A percentile compares a stretch with the other conserved stretches of the same genome.
These are phyloP conservation scores for Scytalidium sp. DNA, from an alignment of 2,329 filamentous ascomycete species.

Conservation along the genomic window DNA sequence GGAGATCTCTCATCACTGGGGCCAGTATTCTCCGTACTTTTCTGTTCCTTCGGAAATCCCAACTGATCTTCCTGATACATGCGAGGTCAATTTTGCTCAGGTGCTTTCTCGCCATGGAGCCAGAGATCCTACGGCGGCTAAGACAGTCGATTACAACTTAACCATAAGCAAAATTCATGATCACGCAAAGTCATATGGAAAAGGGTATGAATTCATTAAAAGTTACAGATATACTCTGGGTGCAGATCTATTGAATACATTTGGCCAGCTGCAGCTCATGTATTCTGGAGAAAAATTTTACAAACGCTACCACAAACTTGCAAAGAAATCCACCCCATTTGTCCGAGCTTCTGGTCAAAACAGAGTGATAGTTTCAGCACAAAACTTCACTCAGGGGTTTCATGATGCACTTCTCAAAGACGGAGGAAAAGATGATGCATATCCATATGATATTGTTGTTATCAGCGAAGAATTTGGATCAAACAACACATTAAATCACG, in stretches of 20 bases:
- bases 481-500: slow-evolving; percentile 83
- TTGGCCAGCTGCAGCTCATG: slow-evolving; percentile 68
- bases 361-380: slow-evolving; percentile 71
- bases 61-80: slow-evolving; percentile 58
- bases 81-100: slow-evolving; percentile 75
- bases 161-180: slow-evolving; percentile 65
- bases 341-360: slow-evolving; percentile 67
- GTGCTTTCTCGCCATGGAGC: slow-evolving; percentile 83
- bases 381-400: slow-evolving; percentile 74
- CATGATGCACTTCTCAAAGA: slow-evolving; percentile 45
- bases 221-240: slow-evolving; percentile 71
- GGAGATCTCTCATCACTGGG: slow-evolving; percentile 53
- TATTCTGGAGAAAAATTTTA: slow-evolving; percentile 77
- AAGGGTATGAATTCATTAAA: slow-evolving; percentile 66
- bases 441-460: slow-evolving; percentile 56
- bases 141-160: slow-evolving; percentile 60
- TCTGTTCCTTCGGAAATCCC: slow-evolving; percentile 66
- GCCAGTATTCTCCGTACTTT: slow-evolving; percentile 86
- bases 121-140: slow-evolving; percentile 71
- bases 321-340: slow-evolving; percentile 59
- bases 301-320: slow-evolving; percentile 64
- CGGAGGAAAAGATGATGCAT: slow-evolving; percentile 36
- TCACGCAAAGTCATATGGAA: slow-evolving; percentile 51
- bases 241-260: slow-evolving; percentile 63
- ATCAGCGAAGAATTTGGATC: slow-evolving; percentile 63